phyloP scores from a whole-genome alignment of 148 eudicot genomes.

The Rhododendron vialii region DNA sequence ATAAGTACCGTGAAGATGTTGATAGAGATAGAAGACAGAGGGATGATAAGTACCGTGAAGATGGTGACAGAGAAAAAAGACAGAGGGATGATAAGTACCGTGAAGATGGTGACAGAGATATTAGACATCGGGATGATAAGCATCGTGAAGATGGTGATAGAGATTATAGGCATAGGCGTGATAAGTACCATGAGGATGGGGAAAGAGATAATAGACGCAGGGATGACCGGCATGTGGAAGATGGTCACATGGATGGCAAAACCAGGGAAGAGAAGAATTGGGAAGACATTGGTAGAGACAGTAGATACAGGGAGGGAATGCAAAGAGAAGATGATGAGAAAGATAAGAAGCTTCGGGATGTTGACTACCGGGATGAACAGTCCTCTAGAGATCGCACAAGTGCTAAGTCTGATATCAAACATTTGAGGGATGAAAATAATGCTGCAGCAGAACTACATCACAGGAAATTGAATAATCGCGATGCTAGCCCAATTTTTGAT shows the following conservation, averaged over 20 bases:
- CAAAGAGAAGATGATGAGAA: constrained; percentile 31
- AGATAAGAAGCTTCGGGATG: constrained; percentile 34
- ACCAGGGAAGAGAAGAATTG: constrained; percentile 28
- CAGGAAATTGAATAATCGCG: constrained; percentile 56
- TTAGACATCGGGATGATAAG: constrained; percentile 30
- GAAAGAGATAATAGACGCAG: constrained; percentile 7
- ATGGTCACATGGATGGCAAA: constrained; percentile 17
- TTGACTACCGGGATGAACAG: constrained; percentile 47
- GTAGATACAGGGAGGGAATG: constrained; percentile 42
- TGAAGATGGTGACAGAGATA: constrained; percentile 38
- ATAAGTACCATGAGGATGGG: constrained; percentile 14
- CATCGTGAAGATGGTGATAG: constrained; percentile 20
- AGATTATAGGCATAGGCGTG: constrained; percentile 10
- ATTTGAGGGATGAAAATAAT: constrained; percentile 49
- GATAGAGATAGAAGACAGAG: constrained; percentile 47
- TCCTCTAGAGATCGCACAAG: constrained; percentile 40
- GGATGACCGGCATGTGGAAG: constrained; percentile 27
- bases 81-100: constrained; percentile 26
- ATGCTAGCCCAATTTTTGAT: constrained; percentile 50
- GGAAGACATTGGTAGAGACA: constrained; percentile 41
- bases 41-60: constrained; percentile 32
- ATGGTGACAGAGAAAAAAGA: constrained; percentile 32
- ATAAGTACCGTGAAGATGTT: constrained; percentile 22
- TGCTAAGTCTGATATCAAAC: constrained; percentile 56
- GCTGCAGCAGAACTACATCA: constrained; percentile 45